Conservation (phyloP, 345 rosid genomes). For the Sonneratia alba region DNA sequence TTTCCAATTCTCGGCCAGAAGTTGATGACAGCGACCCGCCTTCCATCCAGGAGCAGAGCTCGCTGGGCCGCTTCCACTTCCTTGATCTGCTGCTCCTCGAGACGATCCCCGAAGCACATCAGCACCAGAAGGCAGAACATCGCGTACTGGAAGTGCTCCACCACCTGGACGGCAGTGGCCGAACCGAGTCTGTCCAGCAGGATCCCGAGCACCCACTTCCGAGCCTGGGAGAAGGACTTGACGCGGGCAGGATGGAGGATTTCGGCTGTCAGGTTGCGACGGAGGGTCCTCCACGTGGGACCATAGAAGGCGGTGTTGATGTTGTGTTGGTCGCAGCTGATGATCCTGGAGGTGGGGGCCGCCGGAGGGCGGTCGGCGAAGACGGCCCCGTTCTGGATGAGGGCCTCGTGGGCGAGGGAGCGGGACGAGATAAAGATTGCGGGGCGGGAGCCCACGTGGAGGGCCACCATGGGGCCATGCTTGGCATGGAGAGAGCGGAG, state of each 20-base stretch:
- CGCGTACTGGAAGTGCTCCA: slow-evolving; percentile 8
- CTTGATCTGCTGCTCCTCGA: slow-evolving; percentile 5
- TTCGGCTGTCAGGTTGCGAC: slow-evolving; percentile 11
- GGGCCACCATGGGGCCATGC: slow-evolving; percentile 8
- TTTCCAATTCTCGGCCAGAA: slow-evolving; percentile 4
- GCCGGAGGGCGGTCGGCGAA: slow-evolving; percentile 10
- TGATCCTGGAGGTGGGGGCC: neutral
- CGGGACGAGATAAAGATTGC: slow-evolving; percentile 6
- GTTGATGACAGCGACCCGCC: neutral
- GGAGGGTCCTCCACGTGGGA: slow-evolving; percentile 12
- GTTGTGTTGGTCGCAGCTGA: slow-evolving; percentile 7
- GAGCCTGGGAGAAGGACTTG: slow-evolving; percentile 6
- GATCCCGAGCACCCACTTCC: slow-evolving; percentile 6
- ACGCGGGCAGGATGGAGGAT: slow-evolving; percentile 10
- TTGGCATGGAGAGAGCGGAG: slow-evolving; percentile 7
- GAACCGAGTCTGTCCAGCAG: neutral
- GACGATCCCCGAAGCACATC: slow-evolving; percentile 9
- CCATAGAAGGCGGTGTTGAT: slow-evolving; percentile 9
- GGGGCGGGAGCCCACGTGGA: slow-evolving; percentile 5
- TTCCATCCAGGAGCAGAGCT: neutral
- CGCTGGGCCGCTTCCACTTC: neutral
- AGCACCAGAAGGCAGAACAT: slow-evolving; percentile 8
- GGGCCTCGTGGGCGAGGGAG: slow-evolving; percentile 11
- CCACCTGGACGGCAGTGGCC: neutral
- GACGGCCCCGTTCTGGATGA: slow-evolving; percentile 10